These are phyloP conservation scores for Solanum etuberosum DNA, from an alignment of 257 asterid genomes.

Conservation along the genomic window DNA sequence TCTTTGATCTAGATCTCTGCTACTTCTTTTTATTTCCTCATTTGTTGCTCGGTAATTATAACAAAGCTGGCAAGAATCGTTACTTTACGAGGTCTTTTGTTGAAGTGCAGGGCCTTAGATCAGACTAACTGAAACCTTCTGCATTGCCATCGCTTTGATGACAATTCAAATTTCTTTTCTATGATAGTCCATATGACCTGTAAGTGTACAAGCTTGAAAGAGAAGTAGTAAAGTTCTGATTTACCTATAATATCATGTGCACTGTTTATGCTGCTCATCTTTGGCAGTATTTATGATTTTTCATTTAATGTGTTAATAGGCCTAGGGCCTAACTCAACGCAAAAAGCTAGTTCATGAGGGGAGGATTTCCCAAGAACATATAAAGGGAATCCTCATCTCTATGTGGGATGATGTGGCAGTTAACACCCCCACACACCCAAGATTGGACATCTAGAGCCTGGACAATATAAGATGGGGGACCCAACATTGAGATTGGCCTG, in stretches of 20 bases:
- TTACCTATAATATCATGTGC: background rate
- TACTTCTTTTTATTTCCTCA: background rate
- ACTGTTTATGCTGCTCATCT: background rate
- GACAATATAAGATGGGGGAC: background rate
- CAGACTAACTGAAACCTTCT: background rate
- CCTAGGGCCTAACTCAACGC: background rate
- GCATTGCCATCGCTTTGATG: background rate
- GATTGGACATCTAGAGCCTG: background rate
- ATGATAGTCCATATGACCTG: background rate
- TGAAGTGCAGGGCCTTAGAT: background rate
- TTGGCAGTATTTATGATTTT: background rate
- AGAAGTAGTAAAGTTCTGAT: background rate
- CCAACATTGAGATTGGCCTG: background rate
- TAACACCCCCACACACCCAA: background rate
- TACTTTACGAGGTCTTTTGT: background rate
- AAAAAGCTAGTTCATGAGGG: background rate
- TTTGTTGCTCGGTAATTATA: background rate
- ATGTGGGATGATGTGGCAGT: background rate
- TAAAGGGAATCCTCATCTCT: background rate
- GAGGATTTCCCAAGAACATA: background rate
- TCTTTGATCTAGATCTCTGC: background rate
- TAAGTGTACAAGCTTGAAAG: background rate
- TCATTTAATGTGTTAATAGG: background rate
- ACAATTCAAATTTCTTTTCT: background rate
- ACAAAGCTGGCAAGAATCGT: background rate